Percentiles rank a stretch among this genome's conserved stretches.
These are phyloP conservation scores for Gossypium herbaceum DNA, from an alignment of 345 rosid species.

Conservation along the genomic window DNA sequence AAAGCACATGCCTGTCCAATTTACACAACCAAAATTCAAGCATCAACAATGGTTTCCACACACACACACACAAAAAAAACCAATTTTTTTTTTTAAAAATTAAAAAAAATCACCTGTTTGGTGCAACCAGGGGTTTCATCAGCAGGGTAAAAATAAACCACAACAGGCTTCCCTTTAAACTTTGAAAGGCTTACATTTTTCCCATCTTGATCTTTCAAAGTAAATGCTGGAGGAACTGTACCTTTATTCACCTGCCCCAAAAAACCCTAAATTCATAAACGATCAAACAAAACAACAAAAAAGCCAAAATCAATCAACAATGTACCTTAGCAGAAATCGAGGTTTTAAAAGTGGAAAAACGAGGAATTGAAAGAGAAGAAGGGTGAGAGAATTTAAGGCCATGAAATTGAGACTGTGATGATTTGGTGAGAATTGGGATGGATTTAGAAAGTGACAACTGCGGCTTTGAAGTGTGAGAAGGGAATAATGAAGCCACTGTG, in stretches of 20 bases:
- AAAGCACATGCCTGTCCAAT: constrained; percentile 73
- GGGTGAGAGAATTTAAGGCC: constrained; percentile 57
- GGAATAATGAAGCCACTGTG: constrained; percentile 27
- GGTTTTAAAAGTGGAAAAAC: constrained; percentile 26
- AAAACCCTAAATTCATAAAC: neutral
- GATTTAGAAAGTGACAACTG: constrained; percentile 28
- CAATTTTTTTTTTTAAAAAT: no score
- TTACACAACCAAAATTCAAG: neutral
- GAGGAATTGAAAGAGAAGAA: constrained; percentile 12
- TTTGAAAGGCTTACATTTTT: constrained; percentile 61
- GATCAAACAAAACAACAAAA: neutral
- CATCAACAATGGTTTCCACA: neutral
- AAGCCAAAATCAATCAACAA: constrained; percentile 20
- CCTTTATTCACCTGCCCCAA: constrained; percentile 67
- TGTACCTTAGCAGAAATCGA: constrained; percentile 78
- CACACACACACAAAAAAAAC: neutral
- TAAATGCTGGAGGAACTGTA: constrained; percentile 68
- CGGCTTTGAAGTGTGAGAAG: constrained; percentile 31
- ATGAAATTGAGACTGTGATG: constrained; percentile 58
- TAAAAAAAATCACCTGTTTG: constrained; percentile 53
- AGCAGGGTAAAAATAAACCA: constrained; percentile 91
- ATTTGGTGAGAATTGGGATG: constrained; percentile 34
- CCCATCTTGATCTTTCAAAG: constrained; percentile 90
- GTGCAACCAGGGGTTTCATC: constrained; percentile 97
- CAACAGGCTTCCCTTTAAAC: constrained; percentile 93